phyloP scores from a whole-genome alignment of 1,284 basidiomycete species.

The Peniophora sp. region DNA sequence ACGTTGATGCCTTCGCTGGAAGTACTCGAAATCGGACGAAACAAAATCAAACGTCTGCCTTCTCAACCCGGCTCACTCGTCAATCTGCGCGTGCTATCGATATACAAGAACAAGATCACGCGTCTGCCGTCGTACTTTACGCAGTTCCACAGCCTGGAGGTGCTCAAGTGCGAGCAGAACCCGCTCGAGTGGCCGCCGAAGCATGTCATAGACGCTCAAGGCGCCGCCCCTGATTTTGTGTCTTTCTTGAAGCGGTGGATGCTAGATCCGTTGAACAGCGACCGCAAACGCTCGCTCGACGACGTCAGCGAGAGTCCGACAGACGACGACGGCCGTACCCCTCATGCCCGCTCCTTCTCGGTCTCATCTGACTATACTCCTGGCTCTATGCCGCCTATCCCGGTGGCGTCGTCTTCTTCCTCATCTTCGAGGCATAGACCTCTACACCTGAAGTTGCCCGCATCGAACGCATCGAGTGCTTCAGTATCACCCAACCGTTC shows the following conservation, averaged over 20 bases:
- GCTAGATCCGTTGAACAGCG: too few relatives aligned
- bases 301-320: background rate
- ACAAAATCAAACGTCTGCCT: slow-evolving; percentile 82
- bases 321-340: slow-evolving; percentile 5
- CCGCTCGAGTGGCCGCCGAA: slow-evolving; percentile 88
- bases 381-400: slow-evolving; percentile 5
- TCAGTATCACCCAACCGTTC: slow-evolving; percentile 43
- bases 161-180: slow-evolving; percentile 87
- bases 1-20: slow-evolving; percentile 84
- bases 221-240: slow-evolving; percentile 14
- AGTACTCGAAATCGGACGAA: slow-evolving; percentile 91
- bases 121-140: slow-evolving; percentile 75
- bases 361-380: slow-evolving; percentile 49
- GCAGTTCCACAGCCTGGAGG: slow-evolving; percentile 66
- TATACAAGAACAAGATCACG: slow-evolving; percentile 81
- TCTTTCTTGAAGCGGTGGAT: too few relatives aligned
- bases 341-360: slow-evolving; percentile 35
- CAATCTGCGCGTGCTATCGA: slow-evolving; percentile 78
- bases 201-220: slow-evolving; percentile 38
- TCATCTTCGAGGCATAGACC: slow-evolving; percentile 33
- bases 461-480: slow-evolving; percentile 22
- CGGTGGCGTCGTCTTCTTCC: slow-evolving; percentile 2
- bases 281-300: background rate
- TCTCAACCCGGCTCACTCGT: slow-evolving; percentile 73
- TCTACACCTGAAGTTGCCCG: slow-evolving; percentile 40